These are phyloP conservation scores for Asterochloris sp. DNA, from an alignment of 139 green algal species.

Conservation along the genomic window DNA sequence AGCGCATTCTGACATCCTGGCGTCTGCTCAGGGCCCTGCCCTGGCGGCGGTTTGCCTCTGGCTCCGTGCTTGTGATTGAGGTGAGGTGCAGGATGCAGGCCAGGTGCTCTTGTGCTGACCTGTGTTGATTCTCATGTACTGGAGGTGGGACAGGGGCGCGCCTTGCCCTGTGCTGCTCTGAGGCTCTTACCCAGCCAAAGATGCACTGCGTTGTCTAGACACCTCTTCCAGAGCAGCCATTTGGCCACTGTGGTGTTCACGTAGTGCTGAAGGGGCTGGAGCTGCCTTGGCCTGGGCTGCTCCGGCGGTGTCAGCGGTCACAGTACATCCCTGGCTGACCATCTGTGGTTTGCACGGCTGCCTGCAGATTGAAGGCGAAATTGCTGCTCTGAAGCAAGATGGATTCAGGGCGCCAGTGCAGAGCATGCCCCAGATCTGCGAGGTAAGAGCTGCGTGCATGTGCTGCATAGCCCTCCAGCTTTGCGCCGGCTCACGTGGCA, in stretches of 20 bases:
- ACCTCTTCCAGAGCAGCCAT: not conserved
- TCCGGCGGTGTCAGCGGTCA: no score
- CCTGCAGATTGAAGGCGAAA: constrained; percentile 44
- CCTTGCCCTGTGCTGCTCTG: not conserved
- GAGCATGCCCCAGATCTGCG: not conserved
- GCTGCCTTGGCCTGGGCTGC: no score
- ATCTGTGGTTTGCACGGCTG: not conserved
- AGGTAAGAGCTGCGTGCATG: not conserved
- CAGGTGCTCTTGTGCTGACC: not conserved
- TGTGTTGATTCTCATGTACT: not conserved
- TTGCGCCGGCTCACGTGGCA: not conserved
- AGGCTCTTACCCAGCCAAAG: not conserved
- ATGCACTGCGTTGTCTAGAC: not conserved
- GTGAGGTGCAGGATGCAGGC: constrained; percentile 21
- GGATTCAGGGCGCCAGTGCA: not conserved
- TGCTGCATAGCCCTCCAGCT: not conserved
- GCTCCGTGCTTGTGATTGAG: constrained; percentile 74
- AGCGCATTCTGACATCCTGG: constrained; percentile 19
- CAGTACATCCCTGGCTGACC: no score
- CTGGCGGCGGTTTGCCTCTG: constrained; percentile 85
- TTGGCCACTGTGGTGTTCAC: no score
- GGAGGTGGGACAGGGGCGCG: not conserved
- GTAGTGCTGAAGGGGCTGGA: no score
- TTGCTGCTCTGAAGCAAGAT: constrained; percentile 37
- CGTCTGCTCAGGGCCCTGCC: constrained; percentile 67